Evolutionary conservation across 495 filamentous ascomycete species (phyloP).

Genomic region (Podospora tetraspora): DNA sequence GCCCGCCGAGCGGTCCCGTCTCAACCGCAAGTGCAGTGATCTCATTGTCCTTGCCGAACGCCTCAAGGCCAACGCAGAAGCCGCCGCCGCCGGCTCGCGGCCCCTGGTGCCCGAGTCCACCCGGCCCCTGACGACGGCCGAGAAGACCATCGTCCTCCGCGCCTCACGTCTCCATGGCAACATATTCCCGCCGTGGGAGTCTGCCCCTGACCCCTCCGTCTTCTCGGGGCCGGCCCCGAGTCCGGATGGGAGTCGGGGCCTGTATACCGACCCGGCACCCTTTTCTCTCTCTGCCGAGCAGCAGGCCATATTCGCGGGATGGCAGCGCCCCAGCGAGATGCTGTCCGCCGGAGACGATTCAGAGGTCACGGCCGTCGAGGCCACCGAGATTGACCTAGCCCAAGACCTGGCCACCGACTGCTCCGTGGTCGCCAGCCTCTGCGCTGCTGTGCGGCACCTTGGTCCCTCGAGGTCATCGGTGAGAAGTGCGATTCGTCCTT

Average conservation of each 20-base stretch:
- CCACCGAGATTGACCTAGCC: conserved; percentile 64
- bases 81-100: conserved; percentile 20
- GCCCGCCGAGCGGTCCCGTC: conserved; percentile 49
- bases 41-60: conserved; percentile 63
- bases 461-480: conserved; percentile 34
- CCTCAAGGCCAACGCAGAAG: conserved; percentile 53
- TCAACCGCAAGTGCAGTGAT: conserved; percentile 61
- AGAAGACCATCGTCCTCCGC: conserved; percentile 72
- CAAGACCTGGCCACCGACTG: conserved; percentile 95
- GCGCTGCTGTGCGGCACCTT: conserved; percentile 57
- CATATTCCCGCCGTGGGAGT: conserved; percentile 76
- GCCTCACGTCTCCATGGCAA: conserved; percentile 74
- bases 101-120: conserved; percentile 49
- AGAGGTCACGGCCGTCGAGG: conserved; percentile 44
- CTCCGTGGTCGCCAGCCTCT: conserved; percentile 93
- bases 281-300: conserved; percentile 68
- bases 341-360: conserved; percentile 3
- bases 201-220: conserved; percentile 47
- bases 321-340: conserved; percentile 69
- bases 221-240: conserved; percentile 44
- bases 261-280: conserved; percentile 59
- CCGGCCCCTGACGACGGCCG: conserved; percentile 60
- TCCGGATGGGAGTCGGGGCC: conserved; percentile 25
- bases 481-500: background rate
- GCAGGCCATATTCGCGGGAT: conserved; percentile 64